phyloP scores from a whole-genome alignment of 2,329 filamentous ascomycete genomes.

The Myriosclerotinia curreyana region DNA sequence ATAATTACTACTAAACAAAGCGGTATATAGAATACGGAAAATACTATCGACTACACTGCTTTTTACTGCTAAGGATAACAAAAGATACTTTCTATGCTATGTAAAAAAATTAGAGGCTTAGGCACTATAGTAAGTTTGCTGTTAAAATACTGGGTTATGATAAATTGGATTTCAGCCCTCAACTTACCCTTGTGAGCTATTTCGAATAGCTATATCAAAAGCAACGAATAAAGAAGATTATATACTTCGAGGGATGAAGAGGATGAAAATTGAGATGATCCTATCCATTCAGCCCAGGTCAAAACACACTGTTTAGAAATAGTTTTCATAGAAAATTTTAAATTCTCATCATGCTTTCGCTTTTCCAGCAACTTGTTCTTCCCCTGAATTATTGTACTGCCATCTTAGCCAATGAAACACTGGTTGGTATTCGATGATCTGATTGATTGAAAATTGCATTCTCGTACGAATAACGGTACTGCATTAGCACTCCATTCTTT shows the following conservation, averaged over 20 bases:
- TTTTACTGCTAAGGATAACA: not conserved
- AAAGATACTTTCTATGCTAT: not conserved
- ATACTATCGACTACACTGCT: no score
- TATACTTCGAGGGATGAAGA: not conserved
- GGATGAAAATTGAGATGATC: not conserved
- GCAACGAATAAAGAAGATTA: no score
- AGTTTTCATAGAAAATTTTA: not conserved
- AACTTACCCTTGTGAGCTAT: not conserved
- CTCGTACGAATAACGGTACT: not conserved
- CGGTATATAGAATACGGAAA: no score
- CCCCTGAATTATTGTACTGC: not conserved
- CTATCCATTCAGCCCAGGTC: not conserved
- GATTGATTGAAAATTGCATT: not conserved
- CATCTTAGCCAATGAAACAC: not conserved
- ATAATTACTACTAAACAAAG: no score
- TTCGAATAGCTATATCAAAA: not conserved
- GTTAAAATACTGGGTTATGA: not conserved
- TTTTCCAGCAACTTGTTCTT: not conserved
- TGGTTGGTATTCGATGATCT: not conserved
- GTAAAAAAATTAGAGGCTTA: not conserved
- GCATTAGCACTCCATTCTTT: not conserved
- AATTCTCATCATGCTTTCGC: not conserved
- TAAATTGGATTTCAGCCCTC: not conserved
- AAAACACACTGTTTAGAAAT: not conserved
- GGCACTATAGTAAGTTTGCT: not conserved